A percentile compares a stretch with the other conserved stretches of the same genome.
phyloP scores from a whole-genome alignment of 1,284 basidiomycete genomes.

The Mycena sp. region DNA sequence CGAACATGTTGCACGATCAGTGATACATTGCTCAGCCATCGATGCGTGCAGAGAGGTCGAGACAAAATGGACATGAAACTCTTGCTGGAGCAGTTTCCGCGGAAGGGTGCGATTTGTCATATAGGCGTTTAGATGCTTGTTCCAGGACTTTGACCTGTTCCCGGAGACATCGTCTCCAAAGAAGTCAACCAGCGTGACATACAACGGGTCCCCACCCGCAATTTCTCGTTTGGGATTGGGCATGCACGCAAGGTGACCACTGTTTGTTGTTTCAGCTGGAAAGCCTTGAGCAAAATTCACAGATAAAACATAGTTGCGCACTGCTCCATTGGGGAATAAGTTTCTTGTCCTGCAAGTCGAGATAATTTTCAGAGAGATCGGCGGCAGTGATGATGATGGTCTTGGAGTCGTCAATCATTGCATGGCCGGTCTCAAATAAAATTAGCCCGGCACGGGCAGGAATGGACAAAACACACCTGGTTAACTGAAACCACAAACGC shows the following conservation, averaged over 20 bases:
- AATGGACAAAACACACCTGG: not conserved
- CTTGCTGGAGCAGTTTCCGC: constrained; percentile 31
- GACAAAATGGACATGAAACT: constrained; percentile 36
- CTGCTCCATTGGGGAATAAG: not conserved
- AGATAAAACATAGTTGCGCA: not conserved
- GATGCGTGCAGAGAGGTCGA: constrained; percentile 1
- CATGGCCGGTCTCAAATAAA: not conserved
- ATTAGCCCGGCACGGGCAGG: not conserved
- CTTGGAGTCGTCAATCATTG: not conserved
- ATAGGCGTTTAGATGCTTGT: constrained; percentile 43
- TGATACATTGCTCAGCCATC: not conserved
- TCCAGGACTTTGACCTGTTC: constrained; percentile 43
- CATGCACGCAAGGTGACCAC: not conserved
- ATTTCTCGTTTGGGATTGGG: constrained; percentile 3
- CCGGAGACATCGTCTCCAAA: constrained; percentile 47
- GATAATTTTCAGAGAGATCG: not conserved
- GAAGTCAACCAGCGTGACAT: constrained; percentile 27
- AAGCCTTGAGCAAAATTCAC: not conserved
- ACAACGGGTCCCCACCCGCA: constrained; percentile 13
- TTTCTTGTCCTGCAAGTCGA: not conserved
- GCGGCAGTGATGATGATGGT: not conserved
- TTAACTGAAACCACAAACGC: not conserved
- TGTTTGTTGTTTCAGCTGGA: not conserved
- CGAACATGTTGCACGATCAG: not conserved
- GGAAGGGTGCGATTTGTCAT: constrained; percentile 38